A percentile compares a stretch with the other conserved stretches of the same genome.
Evolutionary conservation across 2,329 filamentous ascomycete genomes (phyloP).

Genomic region (Davidsoniella neocaledoniae): DNA sequence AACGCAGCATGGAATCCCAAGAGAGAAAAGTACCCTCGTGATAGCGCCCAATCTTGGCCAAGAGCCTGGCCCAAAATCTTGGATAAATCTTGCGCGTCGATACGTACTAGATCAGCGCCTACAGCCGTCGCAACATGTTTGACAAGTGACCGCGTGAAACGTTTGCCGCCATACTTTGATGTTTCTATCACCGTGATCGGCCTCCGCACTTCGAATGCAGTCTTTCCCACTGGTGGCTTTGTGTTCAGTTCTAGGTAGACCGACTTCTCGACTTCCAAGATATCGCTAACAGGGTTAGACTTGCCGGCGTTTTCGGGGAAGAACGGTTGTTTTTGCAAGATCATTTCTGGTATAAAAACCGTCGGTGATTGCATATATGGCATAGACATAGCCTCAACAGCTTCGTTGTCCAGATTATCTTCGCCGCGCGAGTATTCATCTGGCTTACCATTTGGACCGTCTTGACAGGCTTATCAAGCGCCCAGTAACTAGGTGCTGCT

Average conservation of each 20-base stretch:
- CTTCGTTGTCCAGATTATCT: slow-evolving; percentile 9
- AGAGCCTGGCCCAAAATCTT: slow-evolving; percentile 53
- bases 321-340: slow-evolving; percentile 12
- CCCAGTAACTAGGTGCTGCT: slow-evolving; percentile 10
- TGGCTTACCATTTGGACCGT: slow-evolving; percentile 5
- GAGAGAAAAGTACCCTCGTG: slow-evolving; percentile 32
- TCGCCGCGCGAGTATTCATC: slow-evolving; percentile 9
- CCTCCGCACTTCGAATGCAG: slow-evolving; percentile 17
- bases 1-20: slow-evolving; percentile 40
- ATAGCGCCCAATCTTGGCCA: slow-evolving; percentile 38
- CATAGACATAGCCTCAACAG: slow-evolving; percentile 10
- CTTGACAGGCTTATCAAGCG: slow-evolving; percentile 1
- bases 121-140: slow-evolving; percentile 43
- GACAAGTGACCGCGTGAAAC: slow-evolving; percentile 34
- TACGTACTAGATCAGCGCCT: slow-evolving; percentile 46
- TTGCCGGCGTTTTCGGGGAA: slow-evolving; percentile 12
- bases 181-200: slow-evolving; percentile 24
- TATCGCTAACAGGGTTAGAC: slow-evolving; percentile 9
- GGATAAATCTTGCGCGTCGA: slow-evolving; percentile 55
- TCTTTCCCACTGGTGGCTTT: slow-evolving; percentile 6
- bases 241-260: slow-evolving; percentile 12
- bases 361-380: slow-evolving; percentile 15
- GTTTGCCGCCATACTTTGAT: slow-evolving; percentile 24
- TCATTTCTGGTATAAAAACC: slow-evolving; percentile 17
- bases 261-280: slow-evolving; percentile 13